Base-by-base conservation (phyloP, 2,329 filamentous ascomycete species). In the Phaeosphaeriaceae sp. region DNA sequence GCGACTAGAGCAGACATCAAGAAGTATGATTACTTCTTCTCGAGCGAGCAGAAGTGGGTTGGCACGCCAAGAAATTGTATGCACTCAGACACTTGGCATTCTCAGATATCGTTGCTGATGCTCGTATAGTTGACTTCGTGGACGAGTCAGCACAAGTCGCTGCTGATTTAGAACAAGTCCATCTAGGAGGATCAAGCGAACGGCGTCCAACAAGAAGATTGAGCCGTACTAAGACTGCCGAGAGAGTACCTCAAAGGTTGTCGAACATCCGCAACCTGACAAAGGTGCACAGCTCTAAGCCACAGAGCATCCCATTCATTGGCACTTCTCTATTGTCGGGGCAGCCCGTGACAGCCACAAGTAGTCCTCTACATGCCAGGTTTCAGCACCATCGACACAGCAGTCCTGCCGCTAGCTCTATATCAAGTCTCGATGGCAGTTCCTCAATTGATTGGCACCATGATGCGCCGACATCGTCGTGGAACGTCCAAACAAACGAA, bases 21-120 rank as follows among this genome's bases (percentile, higher is more conserved):
- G 40, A 68, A 68, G 49, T 70, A 70, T 51, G 64, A 67, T 56
- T 68, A 60, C 56, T 70, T 68, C 53, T 68, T 70, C 53, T 59
- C 60, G 3, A 47, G 48, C 9, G 59, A 40, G 17, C 60, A 68
- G 46, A 56, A 24, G 10, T 68, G 66, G 62, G 59, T 68, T 24
- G 57, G 48, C 41, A 62, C 56, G 19, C 54, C 53, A 7, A 56
- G 51, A 6, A 60, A 58, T 33, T 58, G 67, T 68, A 58, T 20
- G 64, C 64, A 47, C 7, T 7, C 22, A 7, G 7, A 13, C 46
- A 11, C 13, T 45, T n/a, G 46, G 15, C 15, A 7, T 36, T 31
- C 11, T 44, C n/a, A 41, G 21, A 36, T n/a, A 48, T 36, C 17
- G 17, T 40, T n/a, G 51, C 21, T 53, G 24, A 52, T 56, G 20